Percentiles rank a stretch among this genome's conserved stretches.
phyloP scores from a whole-genome alignment of 2,329 filamentous ascomycete species.

The Exserohilum turcica region DNA sequence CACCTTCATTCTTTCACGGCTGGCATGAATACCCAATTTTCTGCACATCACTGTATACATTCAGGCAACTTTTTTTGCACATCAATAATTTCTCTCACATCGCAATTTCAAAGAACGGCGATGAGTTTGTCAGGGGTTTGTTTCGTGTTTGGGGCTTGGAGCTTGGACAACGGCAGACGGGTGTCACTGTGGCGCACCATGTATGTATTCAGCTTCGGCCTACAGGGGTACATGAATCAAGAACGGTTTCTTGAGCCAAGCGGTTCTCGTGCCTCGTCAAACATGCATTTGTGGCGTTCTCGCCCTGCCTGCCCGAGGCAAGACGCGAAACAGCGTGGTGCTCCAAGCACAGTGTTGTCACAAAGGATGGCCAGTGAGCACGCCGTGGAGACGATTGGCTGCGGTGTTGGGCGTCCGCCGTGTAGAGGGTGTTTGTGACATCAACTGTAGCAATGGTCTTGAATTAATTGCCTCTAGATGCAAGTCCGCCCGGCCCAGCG shows the following conservation, averaged over 20 bases:
- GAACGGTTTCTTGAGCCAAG: constrained; percentile 23
- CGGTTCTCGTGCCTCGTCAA: constrained; percentile 7
- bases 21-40: constrained; percentile 14
- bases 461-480: constrained; percentile 1
- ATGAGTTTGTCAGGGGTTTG: constrained; percentile 23
- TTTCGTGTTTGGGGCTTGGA: constrained; percentile 34
- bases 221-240: constrained; percentile 30
- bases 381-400: neutral
- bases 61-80: constrained; percentile 13
- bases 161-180: constrained; percentile 16
- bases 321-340: constrained; percentile 10
- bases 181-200: constrained; percentile 32
- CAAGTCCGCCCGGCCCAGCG: neutral
- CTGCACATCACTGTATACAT: constrained; percentile 4
- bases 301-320: constrained; percentile 6
- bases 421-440: constrained; percentile 5
- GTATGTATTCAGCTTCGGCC: constrained; percentile 30
- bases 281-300: constrained; percentile 18
- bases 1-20: constrained; percentile 8
- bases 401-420: neutral
- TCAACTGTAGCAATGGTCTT: constrained; percentile 9
- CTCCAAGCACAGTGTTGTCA: constrained; percentile 1
- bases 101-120: constrained; percentile 15
- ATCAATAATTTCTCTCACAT: constrained; percentile 21
- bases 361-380: neutral